Conservation (phyloP, 257 asterid species). For the Nicotiana tomentosiformis region DNA sequence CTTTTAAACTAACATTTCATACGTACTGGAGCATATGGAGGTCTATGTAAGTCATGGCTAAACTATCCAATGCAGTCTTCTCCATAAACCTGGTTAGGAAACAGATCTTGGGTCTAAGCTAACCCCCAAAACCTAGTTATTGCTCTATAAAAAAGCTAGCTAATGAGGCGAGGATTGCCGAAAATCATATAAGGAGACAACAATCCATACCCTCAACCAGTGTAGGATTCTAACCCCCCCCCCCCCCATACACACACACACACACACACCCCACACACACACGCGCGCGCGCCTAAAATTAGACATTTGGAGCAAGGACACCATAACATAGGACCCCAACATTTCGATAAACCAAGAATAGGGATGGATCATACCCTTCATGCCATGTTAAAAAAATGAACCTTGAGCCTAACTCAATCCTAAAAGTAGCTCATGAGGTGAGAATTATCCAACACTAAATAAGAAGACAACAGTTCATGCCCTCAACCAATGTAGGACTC, state of each 20-base stretch:
- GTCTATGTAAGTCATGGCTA: neutral
- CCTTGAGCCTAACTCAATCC: neutral
- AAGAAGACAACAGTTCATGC: neutral
- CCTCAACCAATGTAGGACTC: neutral
- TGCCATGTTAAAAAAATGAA: neutral
- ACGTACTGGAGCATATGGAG: neutral
- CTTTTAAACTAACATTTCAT: neutral
- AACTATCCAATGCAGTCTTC: neutral
- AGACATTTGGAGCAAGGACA: neutral
- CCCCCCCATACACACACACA: neutral
- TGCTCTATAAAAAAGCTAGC: neutral
- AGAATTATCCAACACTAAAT: neutral
- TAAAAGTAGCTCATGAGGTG: neutral
- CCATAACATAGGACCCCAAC: neutral
- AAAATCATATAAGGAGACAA: neutral
- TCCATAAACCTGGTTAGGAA: neutral
- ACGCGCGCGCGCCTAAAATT: neutral
- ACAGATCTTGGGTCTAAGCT: neutral
- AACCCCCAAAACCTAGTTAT: neutral
- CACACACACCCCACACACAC: neutral
- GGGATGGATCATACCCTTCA: neutral
- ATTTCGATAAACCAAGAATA: neutral
- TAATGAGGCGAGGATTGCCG: neutral
- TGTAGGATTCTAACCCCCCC: neutral
- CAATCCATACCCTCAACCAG: neutral